A percentile compares a stretch with the other conserved stretches of the same genome.
Conservation (phyloP, 1,284 basidiomycete species). For the Xerocomus nothofagi region DNA sequence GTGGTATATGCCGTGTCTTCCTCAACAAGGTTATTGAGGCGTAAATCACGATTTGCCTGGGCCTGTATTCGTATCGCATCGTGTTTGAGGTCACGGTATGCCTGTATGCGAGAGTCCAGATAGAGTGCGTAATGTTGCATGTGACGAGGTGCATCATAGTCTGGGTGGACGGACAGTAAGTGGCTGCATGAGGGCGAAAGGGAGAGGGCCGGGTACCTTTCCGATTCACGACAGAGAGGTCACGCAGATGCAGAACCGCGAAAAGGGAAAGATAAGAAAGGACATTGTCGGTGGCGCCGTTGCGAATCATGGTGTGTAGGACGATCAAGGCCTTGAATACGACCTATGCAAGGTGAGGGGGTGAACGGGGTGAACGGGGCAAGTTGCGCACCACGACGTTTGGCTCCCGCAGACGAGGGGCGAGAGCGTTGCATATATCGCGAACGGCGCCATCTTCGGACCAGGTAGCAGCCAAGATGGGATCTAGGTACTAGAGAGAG, state of each 20-base stretch:
- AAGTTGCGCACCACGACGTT: slow-evolving; percentile 75
- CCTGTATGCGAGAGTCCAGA: slow-evolving; percentile 86
- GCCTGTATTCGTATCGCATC: slow-evolving; percentile 91
- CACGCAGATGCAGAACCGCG: slow-evolving; percentile 77
- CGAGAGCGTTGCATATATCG: slow-evolving; percentile 88
- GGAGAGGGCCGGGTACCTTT: slow-evolving; percentile 58
- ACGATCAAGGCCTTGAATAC: slow-evolving; percentile 97
- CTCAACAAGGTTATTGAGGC: slow-evolving; percentile 61
- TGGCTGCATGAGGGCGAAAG: not conserved
- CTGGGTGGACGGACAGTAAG: slow-evolving; percentile 42
- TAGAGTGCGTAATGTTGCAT: slow-evolving; percentile 87
- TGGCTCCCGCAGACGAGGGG: slow-evolving; percentile 83
- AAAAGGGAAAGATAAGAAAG: slow-evolving; percentile 80
- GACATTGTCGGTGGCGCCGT: slow-evolving; percentile 90
- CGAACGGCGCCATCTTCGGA: slow-evolving; percentile 88
- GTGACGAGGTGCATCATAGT: slow-evolving; percentile 84
- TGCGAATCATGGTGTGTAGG: slow-evolving; percentile 93
- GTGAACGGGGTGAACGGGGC: not conserved
- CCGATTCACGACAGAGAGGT: slow-evolving; percentile 75
- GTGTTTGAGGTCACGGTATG: slow-evolving; percentile 89
- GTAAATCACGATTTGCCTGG: slow-evolving; percentile 83
- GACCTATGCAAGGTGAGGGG: slow-evolving; percentile 51
- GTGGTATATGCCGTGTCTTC: slow-evolving; percentile 45
- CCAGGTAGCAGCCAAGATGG: slow-evolving; percentile 94
- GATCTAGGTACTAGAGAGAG: slow-evolving; percentile 69